phyloP scores from a whole-genome alignment of 345 rosid genomes.

The Camelina sativa region DNA sequence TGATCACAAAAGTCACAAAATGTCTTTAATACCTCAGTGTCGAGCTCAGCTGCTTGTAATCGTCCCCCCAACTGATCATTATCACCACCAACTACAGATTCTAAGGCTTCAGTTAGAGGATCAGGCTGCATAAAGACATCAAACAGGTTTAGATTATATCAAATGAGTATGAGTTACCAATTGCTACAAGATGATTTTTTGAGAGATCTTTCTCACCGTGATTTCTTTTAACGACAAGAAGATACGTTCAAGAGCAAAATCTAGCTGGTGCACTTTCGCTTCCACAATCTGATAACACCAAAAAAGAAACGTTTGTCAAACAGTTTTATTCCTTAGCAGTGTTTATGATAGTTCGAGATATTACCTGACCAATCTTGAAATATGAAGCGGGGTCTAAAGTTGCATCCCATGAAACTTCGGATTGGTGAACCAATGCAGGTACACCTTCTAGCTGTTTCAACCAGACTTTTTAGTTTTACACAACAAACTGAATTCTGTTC shows the following conservation, averaged over 20 bases:
- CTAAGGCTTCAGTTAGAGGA: slow-evolving; percentile 79
- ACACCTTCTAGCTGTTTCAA: slow-evolving; percentile 80
- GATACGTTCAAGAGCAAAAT: slow-evolving; percentile 81
- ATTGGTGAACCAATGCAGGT: slow-evolving; percentile 88
- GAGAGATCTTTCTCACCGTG: slow-evolving; percentile 49
- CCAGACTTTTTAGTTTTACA: slow-evolving; percentile 15
- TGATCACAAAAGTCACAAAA: not conserved
- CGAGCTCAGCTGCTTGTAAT: slow-evolving; percentile 71
- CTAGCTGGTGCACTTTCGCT: slow-evolving; percentile 93
- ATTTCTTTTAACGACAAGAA: slow-evolving; percentile 88
- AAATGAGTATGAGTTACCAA: not conserved
- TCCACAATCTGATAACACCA: slow-evolving; percentile 71
- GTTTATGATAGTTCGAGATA: not conserved
- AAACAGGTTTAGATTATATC: not conserved
- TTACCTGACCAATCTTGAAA: slow-evolving; percentile 92
- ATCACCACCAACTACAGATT: slow-evolving; percentile 77
- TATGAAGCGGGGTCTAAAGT: slow-evolving; percentile 83
- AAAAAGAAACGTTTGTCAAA: not conserved
- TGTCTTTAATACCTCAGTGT: slow-evolving; percentile 62
- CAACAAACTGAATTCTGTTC: not conserved
- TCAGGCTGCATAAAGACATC: slow-evolving; percentile 65
- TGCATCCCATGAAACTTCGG: slow-evolving; percentile 97
- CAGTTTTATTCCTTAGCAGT: slow-evolving; percentile 11
- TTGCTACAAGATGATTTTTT: not conserved
- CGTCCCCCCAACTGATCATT: slow-evolving; percentile 54